Evolutionary conservation across 768 basidiomycete genomes (phyloP).

Genomic region (Panaeolus papilionaceus): DNA sequence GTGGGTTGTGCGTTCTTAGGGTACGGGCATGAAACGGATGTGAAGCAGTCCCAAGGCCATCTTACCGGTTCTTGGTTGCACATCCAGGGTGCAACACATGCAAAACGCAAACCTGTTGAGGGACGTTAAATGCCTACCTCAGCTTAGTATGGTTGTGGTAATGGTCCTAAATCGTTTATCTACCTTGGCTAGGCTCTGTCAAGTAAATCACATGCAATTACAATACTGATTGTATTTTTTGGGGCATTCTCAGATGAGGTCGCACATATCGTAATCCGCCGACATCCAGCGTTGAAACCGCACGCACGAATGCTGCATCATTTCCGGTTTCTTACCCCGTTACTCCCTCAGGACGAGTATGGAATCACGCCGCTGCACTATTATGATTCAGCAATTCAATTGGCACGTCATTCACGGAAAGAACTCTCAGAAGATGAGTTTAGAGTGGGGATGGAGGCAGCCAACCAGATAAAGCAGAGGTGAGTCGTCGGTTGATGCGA

Average conservation of each 20-base stretch:
- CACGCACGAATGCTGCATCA: slow-evolving; percentile 81
- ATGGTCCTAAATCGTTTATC: no score
- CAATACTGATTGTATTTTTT: background rate
- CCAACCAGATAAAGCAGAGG: slow-evolving; percentile 66
- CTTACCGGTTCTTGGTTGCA: background rate
- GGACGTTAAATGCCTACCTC: background rate
- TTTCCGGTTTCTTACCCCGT: slow-evolving; percentile 76
- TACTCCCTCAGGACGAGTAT: slow-evolving; percentile 63
- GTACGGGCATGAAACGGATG: background rate
- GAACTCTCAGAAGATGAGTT: slow-evolving; percentile 77
- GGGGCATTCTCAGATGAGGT: slow-evolving; percentile 57
- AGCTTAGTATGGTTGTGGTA: background rate
- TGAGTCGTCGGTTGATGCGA: slow-evolving; percentile 35
- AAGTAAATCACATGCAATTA: background rate
- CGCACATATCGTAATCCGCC: slow-evolving; percentile 76
- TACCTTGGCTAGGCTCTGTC: background rate
- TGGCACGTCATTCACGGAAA: slow-evolving; percentile 63
- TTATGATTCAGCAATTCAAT: slow-evolving; percentile 79
- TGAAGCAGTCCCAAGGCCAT: background rate
- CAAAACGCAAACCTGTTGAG: background rate
- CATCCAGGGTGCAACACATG: background rate
- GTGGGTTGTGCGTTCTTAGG: background rate
- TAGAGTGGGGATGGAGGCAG: slow-evolving; percentile 64
- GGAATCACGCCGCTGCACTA: slow-evolving; percentile 75
- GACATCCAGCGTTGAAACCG: slow-evolving; percentile 71